These are phyloP conservation scores for Encephalitozoon cuniculi DNA, from an alignment of 371 early-diverging fungal genomes.

Conservation along the genomic window DNA sequence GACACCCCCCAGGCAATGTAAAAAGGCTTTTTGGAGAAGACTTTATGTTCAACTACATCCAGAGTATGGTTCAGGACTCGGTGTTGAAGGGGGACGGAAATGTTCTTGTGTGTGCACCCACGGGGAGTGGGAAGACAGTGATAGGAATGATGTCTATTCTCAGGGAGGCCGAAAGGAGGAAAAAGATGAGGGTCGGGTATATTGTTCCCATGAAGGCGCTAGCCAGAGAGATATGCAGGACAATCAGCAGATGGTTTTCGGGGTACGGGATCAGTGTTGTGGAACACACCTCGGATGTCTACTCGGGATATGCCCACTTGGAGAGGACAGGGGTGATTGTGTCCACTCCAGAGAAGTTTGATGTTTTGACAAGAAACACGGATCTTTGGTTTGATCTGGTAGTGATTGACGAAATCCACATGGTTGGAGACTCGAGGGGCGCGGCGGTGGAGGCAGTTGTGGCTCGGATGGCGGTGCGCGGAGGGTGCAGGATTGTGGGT, in stretches of 20 bases:
- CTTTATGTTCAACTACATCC: slow-evolving; percentile 23
- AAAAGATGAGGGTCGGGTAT: slow-evolving; percentile 1
- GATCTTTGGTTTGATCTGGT: slow-evolving; percentile 11
- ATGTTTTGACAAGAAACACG: slow-evolving; percentile 29
- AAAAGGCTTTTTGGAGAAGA: not conserved
- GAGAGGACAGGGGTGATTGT: slow-evolving; percentile 29
- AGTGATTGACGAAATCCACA: slow-evolving; percentile 47
- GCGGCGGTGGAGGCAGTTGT: slow-evolving; percentile 29
- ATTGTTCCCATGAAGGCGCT: slow-evolving; percentile 41
- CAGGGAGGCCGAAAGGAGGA: not conserved
- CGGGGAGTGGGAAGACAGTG: slow-evolving; percentile 44
- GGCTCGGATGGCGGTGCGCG: not conserved
- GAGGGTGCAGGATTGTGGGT: slow-evolving; percentile 26
- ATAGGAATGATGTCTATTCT: slow-evolving; percentile 28
- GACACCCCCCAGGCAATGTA: not conserved
- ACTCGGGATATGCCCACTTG: slow-evolving; percentile 8
- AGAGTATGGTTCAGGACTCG: slow-evolving; percentile 1
- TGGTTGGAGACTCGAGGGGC: slow-evolving; percentile 30
- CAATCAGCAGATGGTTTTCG: slow-evolving; percentile 3
- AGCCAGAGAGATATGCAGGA: not conserved
- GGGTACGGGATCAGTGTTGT: not conserved
- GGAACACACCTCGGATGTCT: slow-evolving; percentile 16
- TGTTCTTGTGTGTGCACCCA: slow-evolving; percentile 41
- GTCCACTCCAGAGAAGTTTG: slow-evolving; percentile 44
- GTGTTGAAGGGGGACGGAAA: slow-evolving; percentile 27